Evolutionary conservation across 73 alveolate species (phyloP).

Genomic region (Paramecium caudatum): DNA sequence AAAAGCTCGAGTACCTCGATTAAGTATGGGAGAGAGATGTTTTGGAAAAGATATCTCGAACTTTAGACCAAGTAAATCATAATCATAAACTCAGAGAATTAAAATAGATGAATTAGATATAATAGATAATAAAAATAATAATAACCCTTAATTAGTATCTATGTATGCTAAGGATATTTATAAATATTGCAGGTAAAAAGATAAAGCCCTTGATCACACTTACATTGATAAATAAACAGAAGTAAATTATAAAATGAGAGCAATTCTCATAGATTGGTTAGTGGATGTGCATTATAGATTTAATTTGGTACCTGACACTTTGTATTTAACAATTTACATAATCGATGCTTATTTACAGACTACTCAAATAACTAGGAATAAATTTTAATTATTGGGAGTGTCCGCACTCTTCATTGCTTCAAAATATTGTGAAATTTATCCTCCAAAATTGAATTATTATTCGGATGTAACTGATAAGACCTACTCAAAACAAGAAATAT

Average conservation of each 20-base stretch:
- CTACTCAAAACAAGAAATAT: conserved; percentile 82
- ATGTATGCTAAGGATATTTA: conserved; percentile 12
- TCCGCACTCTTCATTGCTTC: conserved; percentile 89
- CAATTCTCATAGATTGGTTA: conserved; percentile 88
- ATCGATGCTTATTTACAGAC: conserved; percentile 82
- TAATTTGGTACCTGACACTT: conserved; percentile 82
- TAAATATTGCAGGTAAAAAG: not conserved
- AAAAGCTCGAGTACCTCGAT: conserved; percentile 24
- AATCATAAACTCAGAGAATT: conserved; percentile 6
- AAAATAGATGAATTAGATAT: conserved; percentile 26
- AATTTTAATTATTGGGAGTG: conserved; percentile 87
- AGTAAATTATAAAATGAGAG: conserved; percentile 86
- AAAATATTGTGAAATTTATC: conserved; percentile 88
- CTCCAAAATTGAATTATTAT: conserved; percentile 89
- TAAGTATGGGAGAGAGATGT: conserved; percentile 48
- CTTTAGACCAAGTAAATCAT: conserved; percentile 41
- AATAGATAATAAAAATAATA: conserved; percentile 25
- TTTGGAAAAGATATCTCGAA: conserved; percentile 36
- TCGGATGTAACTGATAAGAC: conserved; percentile 85
- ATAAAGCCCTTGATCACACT: conserved; percentile 31
- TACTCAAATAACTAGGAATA: conserved; percentile 72
- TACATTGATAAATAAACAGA: conserved; percentile 74
- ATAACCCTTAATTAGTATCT: conserved; percentile 30
- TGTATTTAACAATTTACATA: conserved; percentile 81
- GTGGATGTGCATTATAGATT: conserved; percentile 84